Evolutionary conservation across 2,329 filamentous ascomycete species (phyloP), one percentile per base, ranked within the genome.

Genomic region (Tolypocladium endophyticum): DNA sequence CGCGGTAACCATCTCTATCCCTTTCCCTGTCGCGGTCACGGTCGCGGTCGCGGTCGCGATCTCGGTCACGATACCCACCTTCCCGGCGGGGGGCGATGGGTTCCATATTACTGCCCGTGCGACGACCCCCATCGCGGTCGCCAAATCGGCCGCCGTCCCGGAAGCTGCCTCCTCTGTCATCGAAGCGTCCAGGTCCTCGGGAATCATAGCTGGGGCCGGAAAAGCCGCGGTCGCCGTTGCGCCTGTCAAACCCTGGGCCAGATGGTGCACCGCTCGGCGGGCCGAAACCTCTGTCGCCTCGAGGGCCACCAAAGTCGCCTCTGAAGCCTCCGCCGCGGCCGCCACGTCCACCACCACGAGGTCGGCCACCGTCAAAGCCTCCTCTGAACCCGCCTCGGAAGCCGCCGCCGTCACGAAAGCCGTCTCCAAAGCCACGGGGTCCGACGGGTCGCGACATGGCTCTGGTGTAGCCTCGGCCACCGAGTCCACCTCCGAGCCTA

Each of bases 401-500:
- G 28, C 76, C 73, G 8, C 55, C 67, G 33, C 71, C 67, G 30
- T 77, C 79, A 50, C 83, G 81, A 62, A 83, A 81, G 55, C 82
- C 81, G 57, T 84, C 84, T 64, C 86, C 81, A 72, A 75, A 79
- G 38, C 80, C 79, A 38, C 82, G 84, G 59, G 82, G 84, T 12
- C 83, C 80, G 61, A 81, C 88, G 64, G 90, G 90, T 58, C 90
- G 85, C 41, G 88, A 80, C 64, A 86, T 80, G 20, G 87, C 85
- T 74, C 93, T 95, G 60, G 93, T 97, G 75, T 97, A 97, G 64
- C 90, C 89, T 68, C 94, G 87, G 54, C 93, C 93, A 63, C 94
- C 94, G 3, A 97, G 84, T 55, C 94, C 94, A 65, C 94, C 94
- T 60, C 93, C 94, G 58, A 96, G 88, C 64, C 94, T 88, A 66